Conservation (phyloP, 176 grass and related monocot species). For the Zea mays region Zm-B73-REFERENCE-NAM-5.0 NC_050099.1:64982001-64982500, state of each 20-base stretch:
- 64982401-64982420: constrained; percentile 30
- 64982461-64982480: constrained; percentile 36
- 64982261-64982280: too few species aligned
- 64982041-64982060: too few species aligned
- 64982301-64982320: not conserved
- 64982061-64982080: too few species aligned
- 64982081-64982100: too few species aligned
- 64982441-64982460: constrained; percentile 31
- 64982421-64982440: constrained; percentile 36
- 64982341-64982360: constrained; percentile 6
- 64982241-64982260: too few species aligned
- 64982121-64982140: not conserved
- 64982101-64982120: too few species aligned
- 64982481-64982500: constrained; percentile 55
- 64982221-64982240: too few species aligned
- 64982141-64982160: constrained; percentile 24
- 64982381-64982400: not conserved
- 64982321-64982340: not conserved
- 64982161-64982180: not conserved
- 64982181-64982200: too few species aligned
- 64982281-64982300: too few species aligned
- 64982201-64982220: too few species aligned
- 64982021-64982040: too few species aligned
- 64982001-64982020: too few species aligned
- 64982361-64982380: not conserved